Evolutionary conservation across 1,139 yeast genomes (phyloP).

Genomic region (Komagataea norvegica): DNA sequence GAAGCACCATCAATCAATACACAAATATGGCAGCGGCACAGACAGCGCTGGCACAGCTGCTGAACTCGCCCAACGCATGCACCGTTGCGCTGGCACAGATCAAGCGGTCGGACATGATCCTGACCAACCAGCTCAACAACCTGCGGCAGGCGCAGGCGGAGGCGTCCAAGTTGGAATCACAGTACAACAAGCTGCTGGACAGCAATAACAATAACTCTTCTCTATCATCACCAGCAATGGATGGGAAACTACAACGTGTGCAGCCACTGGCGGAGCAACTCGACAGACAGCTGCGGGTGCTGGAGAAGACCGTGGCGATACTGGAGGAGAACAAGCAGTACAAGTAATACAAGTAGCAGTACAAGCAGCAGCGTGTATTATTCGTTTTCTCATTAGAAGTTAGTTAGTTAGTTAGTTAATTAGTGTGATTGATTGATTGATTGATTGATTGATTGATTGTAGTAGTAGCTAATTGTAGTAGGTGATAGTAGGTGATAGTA

Average conservation of each 20-base stretch:
- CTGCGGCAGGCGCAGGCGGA: slow-evolving; percentile 6
- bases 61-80: slow-evolving; percentile 8
- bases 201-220: slow-evolving; percentile 3
- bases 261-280: slow-evolving; percentile 22
- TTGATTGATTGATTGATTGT: no score
- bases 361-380: background rate
- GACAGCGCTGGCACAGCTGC: slow-evolving; percentile 1
- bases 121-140: slow-evolving; percentile 17
- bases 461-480: no score
- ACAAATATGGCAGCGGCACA: no score
- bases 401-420: background rate
- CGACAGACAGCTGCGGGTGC: slow-evolving; percentile 27
- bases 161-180: slow-evolving; percentile 6
- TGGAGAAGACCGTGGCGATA: slow-evolving; percentile 30
- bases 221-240: no score
- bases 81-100: slow-evolving; percentile 17
- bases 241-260: slow-evolving; percentile 5
- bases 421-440: background rate
- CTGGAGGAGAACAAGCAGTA: slow-evolving; percentile 23
- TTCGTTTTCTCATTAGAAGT: slow-evolving; percentile 1
- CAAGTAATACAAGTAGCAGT: slow-evolving; percentile 31
- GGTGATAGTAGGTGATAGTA: slow-evolving; percentile 30
- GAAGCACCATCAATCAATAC: no score
- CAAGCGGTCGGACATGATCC: slow-evolving; percentile 18
- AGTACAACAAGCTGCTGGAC: slow-evolving; percentile 14